Percentiles rank a stretch among this genome's conserved stretches.
Conservation (phyloP, 2,329 filamentous ascomycete species). For the Xylaria sp. region DNA sequence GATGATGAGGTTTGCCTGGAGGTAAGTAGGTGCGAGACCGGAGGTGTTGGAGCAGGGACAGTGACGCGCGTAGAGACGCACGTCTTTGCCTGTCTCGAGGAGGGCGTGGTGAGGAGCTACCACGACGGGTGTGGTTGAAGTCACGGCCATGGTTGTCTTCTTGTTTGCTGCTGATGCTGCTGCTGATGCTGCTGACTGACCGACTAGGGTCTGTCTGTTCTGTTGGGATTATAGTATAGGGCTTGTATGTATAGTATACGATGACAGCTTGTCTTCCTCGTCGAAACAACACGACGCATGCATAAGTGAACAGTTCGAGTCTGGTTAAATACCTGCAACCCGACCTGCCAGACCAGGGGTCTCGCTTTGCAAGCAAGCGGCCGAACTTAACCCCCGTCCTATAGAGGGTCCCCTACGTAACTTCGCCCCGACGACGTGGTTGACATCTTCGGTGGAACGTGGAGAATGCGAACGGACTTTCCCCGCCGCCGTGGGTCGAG, state of each 20-base stretch:
- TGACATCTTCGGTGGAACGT: slow-evolving; percentile 1
- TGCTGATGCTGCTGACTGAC: background rate
- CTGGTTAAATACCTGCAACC: background rate
- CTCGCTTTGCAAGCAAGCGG: background rate
- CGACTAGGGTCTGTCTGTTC: too few relatives aligned
- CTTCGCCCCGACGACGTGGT: background rate
- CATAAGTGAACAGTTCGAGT: background rate
- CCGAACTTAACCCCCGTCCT: background rate
- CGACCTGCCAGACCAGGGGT: background rate
- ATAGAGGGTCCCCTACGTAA: background rate
- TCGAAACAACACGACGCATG: background rate
- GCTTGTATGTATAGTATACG: too few relatives aligned
- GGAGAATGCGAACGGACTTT: slow-evolving; percentile 17
- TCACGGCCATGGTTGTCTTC: slow-evolving; percentile 7
- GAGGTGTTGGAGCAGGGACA: slow-evolving; percentile 44
- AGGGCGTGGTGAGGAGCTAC: background rate
- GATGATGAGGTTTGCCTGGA: slow-evolving; percentile 60
- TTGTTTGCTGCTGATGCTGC: too few relatives aligned
- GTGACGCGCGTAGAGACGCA: slow-evolving; percentile 40
- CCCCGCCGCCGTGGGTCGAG: slow-evolving; percentile 13
- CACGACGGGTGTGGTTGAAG: slow-evolving; percentile 1
- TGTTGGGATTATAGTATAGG: too few relatives aligned
- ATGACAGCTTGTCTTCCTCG: too few relatives aligned
- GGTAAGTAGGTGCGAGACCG: slow-evolving; percentile 48
- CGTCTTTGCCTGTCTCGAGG: slow-evolving; percentile 33